phyloP scores from a whole-genome alignment of 768 basidiomycete genomes.

The Suillus subluteus region DNA sequence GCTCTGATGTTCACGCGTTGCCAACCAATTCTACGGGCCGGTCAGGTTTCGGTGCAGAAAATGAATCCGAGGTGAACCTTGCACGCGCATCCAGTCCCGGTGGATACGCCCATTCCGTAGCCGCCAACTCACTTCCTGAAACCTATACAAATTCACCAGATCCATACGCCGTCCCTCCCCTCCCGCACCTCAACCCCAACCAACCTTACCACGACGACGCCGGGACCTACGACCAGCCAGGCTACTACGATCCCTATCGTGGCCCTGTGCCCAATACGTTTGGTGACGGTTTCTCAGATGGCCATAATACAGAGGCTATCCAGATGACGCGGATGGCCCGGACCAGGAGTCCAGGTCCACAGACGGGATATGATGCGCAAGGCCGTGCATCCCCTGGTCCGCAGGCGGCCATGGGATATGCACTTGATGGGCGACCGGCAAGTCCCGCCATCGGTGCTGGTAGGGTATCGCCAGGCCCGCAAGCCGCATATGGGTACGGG shows the following conservation, averaged over 20 bases:
- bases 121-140: conserved; percentile 48
- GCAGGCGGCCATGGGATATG: conserved; percentile 43
- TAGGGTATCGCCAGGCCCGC: conserved; percentile 51
- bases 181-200: conserved; percentile 80
- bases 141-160: conserved; percentile 47
- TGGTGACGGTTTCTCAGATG: conserved; percentile 41
- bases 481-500: conserved; percentile 47
- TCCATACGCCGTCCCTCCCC: conserved; percentile 82
- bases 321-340: conserved; percentile 73
- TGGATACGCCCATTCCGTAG: conserved; percentile 50
- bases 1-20: conserved; percentile 59
- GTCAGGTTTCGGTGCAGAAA: conserved; percentile 65
- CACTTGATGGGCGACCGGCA: conserved; percentile 31
- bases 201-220: conserved; percentile 80
- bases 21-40: conserved; percentile 73
- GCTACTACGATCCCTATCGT: conserved; percentile 81
- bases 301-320: conserved; percentile 57
- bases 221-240: conserved; percentile 37
- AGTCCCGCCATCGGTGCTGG: conserved; percentile 33
- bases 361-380: conserved; percentile 41
- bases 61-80: conserved; percentile 59
- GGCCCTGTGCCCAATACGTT: conserved; percentile 74
- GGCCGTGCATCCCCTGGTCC: conserved; percentile 45
- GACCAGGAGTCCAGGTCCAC: conserved; percentile 45
- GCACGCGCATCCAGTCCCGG: conserved; percentile 51